A percentile compares a stretch with the other conserved stretches of the same genome.
Evolutionary conservation across 192 early-diverging fungal species (phyloP).

Genomic region (Kappamyces sp.): DNA sequence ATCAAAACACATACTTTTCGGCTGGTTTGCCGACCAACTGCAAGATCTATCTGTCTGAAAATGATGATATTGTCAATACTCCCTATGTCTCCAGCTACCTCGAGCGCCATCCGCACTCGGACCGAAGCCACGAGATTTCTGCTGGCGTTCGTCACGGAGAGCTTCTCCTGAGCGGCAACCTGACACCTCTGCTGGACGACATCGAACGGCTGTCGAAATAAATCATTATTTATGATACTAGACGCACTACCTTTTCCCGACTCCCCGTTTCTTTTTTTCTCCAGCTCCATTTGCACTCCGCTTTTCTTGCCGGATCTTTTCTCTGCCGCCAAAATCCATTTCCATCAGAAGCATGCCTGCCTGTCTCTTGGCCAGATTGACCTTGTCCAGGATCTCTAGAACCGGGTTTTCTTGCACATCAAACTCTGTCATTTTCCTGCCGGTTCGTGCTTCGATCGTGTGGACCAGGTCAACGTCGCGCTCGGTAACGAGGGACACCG

Average conservation of each 20-base stretch:
- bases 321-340: slow-evolving; percentile 12
- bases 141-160: slow-evolving; percentile 1
- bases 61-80: slow-evolving; percentile 9
- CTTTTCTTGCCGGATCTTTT: slow-evolving; percentile 12
- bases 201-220: slow-evolving; percentile 6
- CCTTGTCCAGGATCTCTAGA: slow-evolving; percentile 77
- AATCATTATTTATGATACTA: slow-evolving; percentile 12
- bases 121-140: not conserved
- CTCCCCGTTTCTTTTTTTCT: slow-evolving; percentile 5
- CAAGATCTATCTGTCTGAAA: slow-evolving; percentile 7
- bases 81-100: slow-evolving; percentile 1
- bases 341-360: slow-evolving; percentile 59
- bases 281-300: not conserved
- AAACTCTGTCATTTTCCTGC: slow-evolving; percentile 75
- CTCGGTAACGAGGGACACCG: slow-evolving; percentile 79
- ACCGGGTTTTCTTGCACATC: slow-evolving; percentile 75
- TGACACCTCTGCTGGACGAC: slow-evolving; percentile 3
- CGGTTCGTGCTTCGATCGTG: slow-evolving; percentile 81
- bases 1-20: slow-evolving; percentile 15
- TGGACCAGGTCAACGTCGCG: slow-evolving; percentile 78
- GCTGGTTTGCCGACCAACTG: slow-evolving; percentile 1
- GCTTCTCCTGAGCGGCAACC: slow-evolving; percentile 1
- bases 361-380: slow-evolving; percentile 78
- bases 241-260: not conserved
- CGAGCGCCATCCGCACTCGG: not conserved